Evolutionary conservation across 2,329 filamentous ascomycete genomes (phyloP).

Genomic region (Diaporthe sp.): DNA sequence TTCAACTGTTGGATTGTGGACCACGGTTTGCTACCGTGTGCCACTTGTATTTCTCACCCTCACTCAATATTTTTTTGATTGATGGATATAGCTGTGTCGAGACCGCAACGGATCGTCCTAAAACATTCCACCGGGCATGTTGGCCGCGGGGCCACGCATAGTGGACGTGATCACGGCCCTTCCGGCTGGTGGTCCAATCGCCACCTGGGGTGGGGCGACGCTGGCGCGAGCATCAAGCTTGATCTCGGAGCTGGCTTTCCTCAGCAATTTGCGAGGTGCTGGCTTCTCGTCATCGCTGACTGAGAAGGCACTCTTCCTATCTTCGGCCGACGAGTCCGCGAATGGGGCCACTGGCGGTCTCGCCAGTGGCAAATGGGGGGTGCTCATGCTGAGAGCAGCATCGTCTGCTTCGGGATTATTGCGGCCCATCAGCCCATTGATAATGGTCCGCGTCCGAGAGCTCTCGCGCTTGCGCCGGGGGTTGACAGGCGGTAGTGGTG

Average conservation of each 20-base stretch:
- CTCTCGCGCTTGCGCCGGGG: constrained; percentile 63
- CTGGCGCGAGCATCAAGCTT: constrained; percentile 44
- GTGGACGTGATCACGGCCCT: constrained; percentile 52
- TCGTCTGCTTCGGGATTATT: constrained; percentile 52
- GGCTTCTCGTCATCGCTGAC: constrained; percentile 58
- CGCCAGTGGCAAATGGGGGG: constrained; percentile 50
- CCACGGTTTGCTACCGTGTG: constrained; percentile 10
- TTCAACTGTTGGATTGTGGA: constrained; percentile 33
- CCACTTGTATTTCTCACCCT: constrained; percentile 12
- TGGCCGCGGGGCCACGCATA: constrained; percentile 45
- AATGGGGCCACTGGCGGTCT: constrained; percentile 34
- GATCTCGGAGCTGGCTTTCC: constrained; percentile 60
- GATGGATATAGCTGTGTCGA: neutral
- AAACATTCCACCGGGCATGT: constrained; percentile 54
- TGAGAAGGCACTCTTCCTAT: constrained; percentile 48
- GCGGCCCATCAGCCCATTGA: constrained; percentile 54
- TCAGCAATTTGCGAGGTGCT: constrained; percentile 55
- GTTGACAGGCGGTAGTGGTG: constrained; percentile 72
- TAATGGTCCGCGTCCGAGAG: constrained; percentile 55
- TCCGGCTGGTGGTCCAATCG: constrained; percentile 52
- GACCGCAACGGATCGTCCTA: constrained; percentile 35
- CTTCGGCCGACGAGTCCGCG: constrained; percentile 41
- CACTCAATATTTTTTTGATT: neutral
- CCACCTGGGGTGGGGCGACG: constrained; percentile 47
- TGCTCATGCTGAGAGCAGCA: constrained; percentile 48